Conservation (phyloP, 2,329 filamentous ascomycete genomes). For the Ophioceras dolichostomum region DNA sequence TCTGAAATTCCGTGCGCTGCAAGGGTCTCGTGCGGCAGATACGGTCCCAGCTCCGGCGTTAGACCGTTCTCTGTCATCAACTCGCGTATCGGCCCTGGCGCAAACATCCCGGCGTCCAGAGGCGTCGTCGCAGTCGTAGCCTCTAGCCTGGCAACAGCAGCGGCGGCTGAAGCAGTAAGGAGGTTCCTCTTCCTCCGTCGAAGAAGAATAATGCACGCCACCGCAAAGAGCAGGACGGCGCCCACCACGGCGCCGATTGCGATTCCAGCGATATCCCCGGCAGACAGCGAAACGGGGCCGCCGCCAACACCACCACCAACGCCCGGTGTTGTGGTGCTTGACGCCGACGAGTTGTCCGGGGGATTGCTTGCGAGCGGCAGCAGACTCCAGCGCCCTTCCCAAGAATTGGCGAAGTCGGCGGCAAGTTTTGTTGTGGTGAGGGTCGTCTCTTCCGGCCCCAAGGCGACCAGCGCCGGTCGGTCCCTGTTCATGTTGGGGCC, state of each 20-base stretch:
- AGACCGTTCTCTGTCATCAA: no score
- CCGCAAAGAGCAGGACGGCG: background rate
- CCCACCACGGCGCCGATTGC: background rate
- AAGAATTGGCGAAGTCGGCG: background rate
- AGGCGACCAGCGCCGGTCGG: slow-evolving; percentile 5
- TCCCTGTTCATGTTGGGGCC: slow-evolving; percentile 6
- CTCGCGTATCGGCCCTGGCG: no score
- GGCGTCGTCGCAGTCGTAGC: no score
- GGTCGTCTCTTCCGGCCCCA: background rate
- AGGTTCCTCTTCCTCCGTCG: background rate
- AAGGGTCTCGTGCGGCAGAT: no score
- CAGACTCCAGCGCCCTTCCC: background rate
- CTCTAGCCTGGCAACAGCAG: no score
- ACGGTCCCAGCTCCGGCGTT: no score
- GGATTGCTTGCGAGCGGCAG: background rate
- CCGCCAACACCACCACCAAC: no score
- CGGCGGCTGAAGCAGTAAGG: no score
- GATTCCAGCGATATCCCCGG: background rate
- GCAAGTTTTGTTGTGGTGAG: background rate
- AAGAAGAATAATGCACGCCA: background rate
- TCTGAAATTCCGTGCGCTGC: no score
- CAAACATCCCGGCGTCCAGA: no score
- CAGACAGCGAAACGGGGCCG: no score
- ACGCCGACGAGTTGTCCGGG: background rate
- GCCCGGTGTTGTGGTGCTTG: no score